Base-by-base conservation (phyloP, 306 rosid genomes). In the Coriaria nepalensis region DNA sequence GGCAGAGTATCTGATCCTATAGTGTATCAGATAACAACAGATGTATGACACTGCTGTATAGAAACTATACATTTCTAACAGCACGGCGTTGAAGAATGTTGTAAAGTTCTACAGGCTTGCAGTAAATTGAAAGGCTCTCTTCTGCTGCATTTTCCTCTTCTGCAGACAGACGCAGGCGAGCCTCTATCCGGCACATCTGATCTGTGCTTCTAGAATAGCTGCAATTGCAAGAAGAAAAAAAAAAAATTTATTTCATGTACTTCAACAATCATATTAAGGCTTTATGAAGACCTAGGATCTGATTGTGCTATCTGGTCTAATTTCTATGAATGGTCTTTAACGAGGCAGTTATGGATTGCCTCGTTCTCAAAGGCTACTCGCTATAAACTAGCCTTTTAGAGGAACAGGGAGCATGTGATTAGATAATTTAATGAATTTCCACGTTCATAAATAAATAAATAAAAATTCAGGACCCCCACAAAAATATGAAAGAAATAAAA, bases 41-140 rank as follows among this genome's bases (percentile, higher is more conserved):
- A 8, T 41, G 47, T 12, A 47, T 50, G 42, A 45, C 11, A 12
- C 10, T 6, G 62, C 47, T 57, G 53, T 45, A 2, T 8, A 42
- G 57, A 53, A 34, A 41, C 11, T 35, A 53, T 74, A 88, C 95
- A 29, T 67, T 60, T 66, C 68, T 37, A 13, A 41, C 53, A 35
- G 78, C 74, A 2, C 87, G 95, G 35, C 66, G 73, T 43, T 45
- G 79, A 60, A 90, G 65, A 48, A 59, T 55, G 79, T 90, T 85
- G 80, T 90, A 90, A 37, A 85, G 56, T 63, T 81, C 95, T 20
- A 82, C 72, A 13, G 94, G 95, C 75, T 73, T 59, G 87, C 95
- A 85, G 68, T 75, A 85, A 47, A 58, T 11, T n/a, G 85, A 49
- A 35, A 90, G 65, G 70, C 79, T 81, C 59, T 73, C 76, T 64